Percentiles rank a stretch among this genome's conserved stretches.
Conservation (phyloP, 768 basidiomycete genomes). For the Agaricus blazei region DNA sequence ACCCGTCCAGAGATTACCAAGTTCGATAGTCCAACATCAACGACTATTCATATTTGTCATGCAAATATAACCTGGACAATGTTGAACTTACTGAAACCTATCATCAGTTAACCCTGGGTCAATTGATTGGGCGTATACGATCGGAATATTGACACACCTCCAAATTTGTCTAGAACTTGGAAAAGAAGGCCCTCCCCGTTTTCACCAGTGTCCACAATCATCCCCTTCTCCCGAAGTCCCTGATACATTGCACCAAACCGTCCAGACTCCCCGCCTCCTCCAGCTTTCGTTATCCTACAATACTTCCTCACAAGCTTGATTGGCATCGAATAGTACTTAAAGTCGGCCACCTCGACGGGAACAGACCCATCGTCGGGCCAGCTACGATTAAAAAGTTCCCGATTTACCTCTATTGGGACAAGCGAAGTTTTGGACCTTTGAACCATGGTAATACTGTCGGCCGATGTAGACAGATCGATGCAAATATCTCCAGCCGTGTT, state of each 20-base stretch:
- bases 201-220: neutral
- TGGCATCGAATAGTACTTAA: neutral
- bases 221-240: slow-evolving; percentile 2
- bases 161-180: no score
- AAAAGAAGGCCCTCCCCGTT: no score
- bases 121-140: no score
- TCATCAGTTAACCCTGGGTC: neutral
- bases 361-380: slow-evolving; percentile 8
- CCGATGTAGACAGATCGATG: neutral
- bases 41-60: slow-evolving; percentile 15
- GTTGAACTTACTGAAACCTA: slow-evolving; percentile 3
- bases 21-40: slow-evolving; percentile 46
- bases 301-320: neutral
- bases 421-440: slow-evolving; percentile 1
- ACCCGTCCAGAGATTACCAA: slow-evolving; percentile 50
- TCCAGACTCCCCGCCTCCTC: slow-evolving; percentile 1
- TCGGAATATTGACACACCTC: no score
- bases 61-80: neutral
- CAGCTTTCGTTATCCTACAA: neutral
- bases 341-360: neutral
- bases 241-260: slow-evolving; percentile 1
- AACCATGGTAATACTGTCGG: slow-evolving; percentile 1
- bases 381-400: neutral
- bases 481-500: neutral
- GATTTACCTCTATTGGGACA: neutral